phyloP scores from a whole-genome alignment of 2,329 filamentous ascomycete genomes.

The Aspergillus piperis region DNA sequence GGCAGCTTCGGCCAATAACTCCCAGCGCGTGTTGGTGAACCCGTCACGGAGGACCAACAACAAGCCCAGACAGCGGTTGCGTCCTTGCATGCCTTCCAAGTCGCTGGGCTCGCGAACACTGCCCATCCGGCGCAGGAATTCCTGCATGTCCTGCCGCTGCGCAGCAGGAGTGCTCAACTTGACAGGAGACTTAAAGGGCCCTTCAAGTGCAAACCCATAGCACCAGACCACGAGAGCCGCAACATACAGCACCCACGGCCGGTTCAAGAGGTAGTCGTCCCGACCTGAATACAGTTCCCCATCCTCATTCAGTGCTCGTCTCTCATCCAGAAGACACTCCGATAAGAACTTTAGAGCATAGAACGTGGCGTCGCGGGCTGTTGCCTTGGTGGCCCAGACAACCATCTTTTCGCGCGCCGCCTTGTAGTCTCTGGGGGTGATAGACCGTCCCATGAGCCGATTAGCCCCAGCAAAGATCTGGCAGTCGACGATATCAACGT shows the following conservation, averaged over 20 bases:
- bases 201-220: constrained; percentile 89
- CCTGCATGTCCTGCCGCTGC: constrained; percentile 74
- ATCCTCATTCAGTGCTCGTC: constrained; percentile 34
- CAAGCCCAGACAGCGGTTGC: constrained; percentile 81
- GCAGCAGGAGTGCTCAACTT: constrained; percentile 63
- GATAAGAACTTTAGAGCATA: constrained; percentile 87
- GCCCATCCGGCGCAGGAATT: constrained; percentile 72
- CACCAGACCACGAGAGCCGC: constrained; percentile 91
- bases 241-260: constrained; percentile 95
- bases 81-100: constrained; percentile 68
- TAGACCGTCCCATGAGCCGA: constrained; percentile 79
- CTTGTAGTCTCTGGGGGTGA: constrained; percentile 77
- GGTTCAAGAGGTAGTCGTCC: constrained; percentile 85
- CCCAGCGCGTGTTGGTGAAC: constrained; percentile 84
- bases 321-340: constrained; percentile 67
- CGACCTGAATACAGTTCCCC: constrained; percentile 69
- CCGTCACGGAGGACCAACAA: constrained; percentile 78
- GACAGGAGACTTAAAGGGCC: constrained; percentile 59
- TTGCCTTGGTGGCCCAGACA: constrained; percentile 87
- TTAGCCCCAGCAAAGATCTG: constrained; percentile 92
- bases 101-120: constrained; percentile 74
- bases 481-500: constrained; percentile 95
- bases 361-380: constrained; percentile 86
- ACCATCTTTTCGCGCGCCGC: constrained; percentile 81
- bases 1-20: constrained; percentile 84